These are phyloP conservation scores for Ocimum tenuiflorum DNA, from an alignment of 257 asterid genomes.

Conservation along the genomic window DNA sequence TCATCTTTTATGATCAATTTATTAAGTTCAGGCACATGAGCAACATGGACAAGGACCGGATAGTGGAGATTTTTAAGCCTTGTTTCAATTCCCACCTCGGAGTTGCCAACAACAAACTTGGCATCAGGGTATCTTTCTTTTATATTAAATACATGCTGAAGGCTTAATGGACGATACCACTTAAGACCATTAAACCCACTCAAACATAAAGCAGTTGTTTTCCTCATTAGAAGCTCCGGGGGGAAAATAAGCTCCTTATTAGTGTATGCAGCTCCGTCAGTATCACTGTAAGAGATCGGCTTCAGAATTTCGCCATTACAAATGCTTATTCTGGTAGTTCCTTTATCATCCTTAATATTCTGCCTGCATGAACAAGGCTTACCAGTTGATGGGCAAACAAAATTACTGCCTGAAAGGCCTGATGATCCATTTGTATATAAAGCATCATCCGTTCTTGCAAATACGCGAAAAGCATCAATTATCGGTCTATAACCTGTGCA, in stretches of 20 bases:
- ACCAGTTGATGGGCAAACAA: constrained; percentile 89
- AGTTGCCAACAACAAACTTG: constrained; percentile 74
- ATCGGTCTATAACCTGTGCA: constrained; percentile 98
- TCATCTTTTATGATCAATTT: constrained; percentile 45
- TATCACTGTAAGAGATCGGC: constrained; percentile 58
- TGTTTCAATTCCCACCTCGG: constrained; percentile 89
- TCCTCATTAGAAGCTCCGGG: constrained; percentile 69
- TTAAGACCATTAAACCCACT: constrained; percentile 63
- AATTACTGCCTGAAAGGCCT: constrained; percentile 36
- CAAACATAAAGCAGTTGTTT: constrained; percentile 41
- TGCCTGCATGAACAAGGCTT: constrained; percentile 82
- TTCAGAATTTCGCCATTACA: constrained; percentile 24
- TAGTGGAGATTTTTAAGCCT: constrained; percentile 67
- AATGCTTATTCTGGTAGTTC: constrained; percentile 17
- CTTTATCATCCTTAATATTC: constrained; percentile 27
- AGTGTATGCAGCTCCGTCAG: constrained; percentile 65
- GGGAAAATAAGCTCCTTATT: constrained; percentile 87
- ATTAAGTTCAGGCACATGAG: constrained; percentile 71
- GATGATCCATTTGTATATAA: constrained; percentile 51
- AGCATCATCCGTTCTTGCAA: constrained; percentile 67
- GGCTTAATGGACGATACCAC: constrained; percentile 78
- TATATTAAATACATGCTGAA: constrained; percentile 56
- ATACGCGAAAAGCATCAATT: constrained; percentile 84
- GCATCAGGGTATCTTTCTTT: constrained; percentile 59
- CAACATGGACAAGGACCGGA: constrained; percentile 64